Evolutionary conservation across 805 yeast species (phyloP).

Genomic region (Saccharomycopsis capsularis): DNA sequence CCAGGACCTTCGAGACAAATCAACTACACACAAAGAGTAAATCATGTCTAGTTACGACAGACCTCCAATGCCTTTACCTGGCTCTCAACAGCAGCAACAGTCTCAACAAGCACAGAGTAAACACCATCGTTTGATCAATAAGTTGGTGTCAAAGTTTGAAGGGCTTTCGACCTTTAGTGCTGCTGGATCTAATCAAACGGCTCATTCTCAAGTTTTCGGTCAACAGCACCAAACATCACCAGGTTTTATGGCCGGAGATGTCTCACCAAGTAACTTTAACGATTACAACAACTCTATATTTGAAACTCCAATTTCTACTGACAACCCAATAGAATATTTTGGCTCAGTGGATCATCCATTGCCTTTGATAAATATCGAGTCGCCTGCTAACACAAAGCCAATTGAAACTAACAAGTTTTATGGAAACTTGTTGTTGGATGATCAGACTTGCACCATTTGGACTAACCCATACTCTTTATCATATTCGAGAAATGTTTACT

Average conservation of each 20-base stretch:
- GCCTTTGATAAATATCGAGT: slow-evolving; percentile 24
- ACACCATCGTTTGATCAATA: slow-evolving; percentile 10
- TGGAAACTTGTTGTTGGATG: slow-evolving; percentile 53
- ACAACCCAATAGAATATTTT: slow-evolving; percentile 34
- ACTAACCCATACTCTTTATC: slow-evolving; percentile 71
- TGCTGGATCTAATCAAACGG: not conserved
- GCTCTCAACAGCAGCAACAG: not conserved
- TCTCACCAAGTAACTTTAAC: not conserved
- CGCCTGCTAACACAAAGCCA: slow-evolving; percentile 31
- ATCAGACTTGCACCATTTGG: slow-evolving; percentile 48
- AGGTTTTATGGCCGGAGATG: not conserved
- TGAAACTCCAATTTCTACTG: slow-evolving; percentile 31
- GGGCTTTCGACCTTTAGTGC: not conserved
- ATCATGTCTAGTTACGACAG: slow-evolving; percentile 15
- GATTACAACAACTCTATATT: slow-evolving; percentile 31
- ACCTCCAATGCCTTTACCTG: slow-evolving; percentile 21
- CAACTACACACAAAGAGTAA: not conserved
- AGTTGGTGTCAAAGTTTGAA: slow-evolving; percentile 14
- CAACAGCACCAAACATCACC: not conserved
- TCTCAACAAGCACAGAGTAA: not conserved
- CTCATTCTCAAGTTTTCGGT: not conserved
- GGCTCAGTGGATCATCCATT: slow-evolving; percentile 28
- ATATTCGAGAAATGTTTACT: slow-evolving; percentile 38
- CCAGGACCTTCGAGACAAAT: not conserved
- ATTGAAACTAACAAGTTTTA: slow-evolving; percentile 73